Base-by-base conservation (phyloP, 140 eudicot genomes). In the Flaveria floridana region DNA sequence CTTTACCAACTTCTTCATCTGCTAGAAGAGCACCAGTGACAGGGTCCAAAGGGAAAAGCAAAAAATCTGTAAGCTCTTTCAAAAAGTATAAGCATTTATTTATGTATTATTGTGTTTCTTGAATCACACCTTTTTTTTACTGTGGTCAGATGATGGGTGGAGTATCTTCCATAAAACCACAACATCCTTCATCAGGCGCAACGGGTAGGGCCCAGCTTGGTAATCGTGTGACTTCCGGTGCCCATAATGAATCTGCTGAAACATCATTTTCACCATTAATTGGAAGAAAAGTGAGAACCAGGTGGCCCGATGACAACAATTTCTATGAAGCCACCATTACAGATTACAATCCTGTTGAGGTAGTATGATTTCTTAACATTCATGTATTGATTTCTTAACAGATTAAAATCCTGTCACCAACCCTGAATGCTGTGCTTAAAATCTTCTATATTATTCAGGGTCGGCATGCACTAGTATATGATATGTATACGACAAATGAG, bases 261-360 rank as follows among this genome's bases (percentile, higher is more conserved):
- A 79, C 84, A 42, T 80, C 87, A 39, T 82, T 80, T 55, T 77
- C 81, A 2, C 42, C 76, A 16, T 77, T 77, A 58, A 69, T 76
- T 68, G 82, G 85, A 16, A 85, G 85, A 82, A 94, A 85, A 88
- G 92, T 91, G 62, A 80, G 87, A 76, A 91, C 97, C 66, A 87
- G 95, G 67, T 94, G 99, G 99, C 99, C 99, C 7, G 99, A 91
- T 59, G 99, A 94, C 74, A 94, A 93, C 76, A 87, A 84, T 52
- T 93, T 93, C 52, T 93, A 93, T 80, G 97, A 90, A 87, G 99
- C 99, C 47, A 81, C 89, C 37, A 88, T 93, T 57, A 83, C 89
- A 39, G 87, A 87, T 73, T 90, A 83, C 77, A 88, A 90, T 62
- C 80, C 87, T 21, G 84, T 26, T n/a, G 93, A 93, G 92, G 98